phyloP scores from a whole-genome alignment of 129 eudicot species.

The Heracleum sosnowskyi region DNA sequence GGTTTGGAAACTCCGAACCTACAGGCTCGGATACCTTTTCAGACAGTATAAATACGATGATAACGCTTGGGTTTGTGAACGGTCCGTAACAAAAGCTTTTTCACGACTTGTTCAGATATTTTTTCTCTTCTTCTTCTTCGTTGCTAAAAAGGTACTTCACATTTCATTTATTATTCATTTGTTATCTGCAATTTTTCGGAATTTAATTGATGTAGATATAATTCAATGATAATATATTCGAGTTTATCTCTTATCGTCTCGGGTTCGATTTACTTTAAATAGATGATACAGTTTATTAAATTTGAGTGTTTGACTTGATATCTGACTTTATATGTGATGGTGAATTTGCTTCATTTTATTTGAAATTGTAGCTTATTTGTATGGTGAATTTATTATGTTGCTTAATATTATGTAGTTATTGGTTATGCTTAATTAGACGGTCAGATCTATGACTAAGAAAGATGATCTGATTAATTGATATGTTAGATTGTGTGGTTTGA shows the following conservation, averaged over 20 bases:
- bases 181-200: background rate
- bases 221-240: background rate
- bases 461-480: background rate
- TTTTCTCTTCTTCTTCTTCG: background rate
- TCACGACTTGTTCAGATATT: background rate
- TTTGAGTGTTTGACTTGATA: slow-evolving; percentile 3
- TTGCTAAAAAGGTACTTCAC: background rate
- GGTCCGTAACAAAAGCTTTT: slow-evolving; percentile 1
- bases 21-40: slow-evolving; percentile 15
- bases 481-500: background rate
- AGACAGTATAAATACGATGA: slow-evolving; percentile 17
- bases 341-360: background rate
- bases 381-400: background rate
- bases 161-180: background rate
- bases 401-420: background rate
- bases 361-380: background rate
- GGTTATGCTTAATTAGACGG: background rate
- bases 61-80: background rate
- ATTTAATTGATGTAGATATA: background rate
- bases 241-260: no score
- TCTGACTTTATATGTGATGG: background rate
- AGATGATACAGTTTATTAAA: no score
- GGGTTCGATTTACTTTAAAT: no score
- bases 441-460: background rate
- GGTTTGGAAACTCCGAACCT: slow-evolving; percentile 14